phyloP scores from a whole-genome alignment of 306 rosid genomes.

The Arachis stenosperma region DNA sequence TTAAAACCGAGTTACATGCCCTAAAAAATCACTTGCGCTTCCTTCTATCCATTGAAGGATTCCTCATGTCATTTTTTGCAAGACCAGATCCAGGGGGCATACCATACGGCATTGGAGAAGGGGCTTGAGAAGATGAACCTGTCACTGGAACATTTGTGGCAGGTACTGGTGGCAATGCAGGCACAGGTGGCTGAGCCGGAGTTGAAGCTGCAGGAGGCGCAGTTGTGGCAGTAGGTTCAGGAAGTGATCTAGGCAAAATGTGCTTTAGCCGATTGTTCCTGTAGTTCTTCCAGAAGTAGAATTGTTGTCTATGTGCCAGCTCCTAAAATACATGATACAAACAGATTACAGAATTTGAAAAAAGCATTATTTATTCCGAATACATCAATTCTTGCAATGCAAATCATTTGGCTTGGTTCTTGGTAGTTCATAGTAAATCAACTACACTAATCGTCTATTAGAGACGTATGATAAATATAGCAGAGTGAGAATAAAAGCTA shows the following conservation, averaged over 20 bases:
- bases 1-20: conserved; percentile 42
- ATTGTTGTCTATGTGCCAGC: conserved; percentile 93
- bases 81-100: conserved; percentile 64
- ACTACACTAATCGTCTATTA: not conserved
- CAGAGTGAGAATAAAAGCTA: not conserved
- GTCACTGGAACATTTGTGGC: conserved; percentile 54
- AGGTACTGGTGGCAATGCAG: conserved; percentile 60
- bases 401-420: conserved; percentile 25
- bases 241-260: conserved; percentile 81
- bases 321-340: conserved; percentile 56
- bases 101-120: conserved; percentile 81
- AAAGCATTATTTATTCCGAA: conserved; percentile 17
- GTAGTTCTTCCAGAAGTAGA: conserved; percentile 97
- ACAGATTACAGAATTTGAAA: not conserved
- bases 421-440: not conserved
- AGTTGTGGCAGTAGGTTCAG: conserved; percentile 61
- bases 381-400: not conserved
- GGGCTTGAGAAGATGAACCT: conserved; percentile 60
- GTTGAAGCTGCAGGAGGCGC: conserved; percentile 60
- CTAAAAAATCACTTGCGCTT: conserved; percentile 69
- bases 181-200: conserved; percentile 53
- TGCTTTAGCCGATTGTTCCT: conserved; percentile 90
- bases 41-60: conserved; percentile 72
- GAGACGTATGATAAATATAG: conserved; percentile 3
- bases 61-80: conserved; percentile 72